phyloP scores from a whole-genome alignment of 352 stramenopile species.

The Phytophthora colocasiae region DNA sequence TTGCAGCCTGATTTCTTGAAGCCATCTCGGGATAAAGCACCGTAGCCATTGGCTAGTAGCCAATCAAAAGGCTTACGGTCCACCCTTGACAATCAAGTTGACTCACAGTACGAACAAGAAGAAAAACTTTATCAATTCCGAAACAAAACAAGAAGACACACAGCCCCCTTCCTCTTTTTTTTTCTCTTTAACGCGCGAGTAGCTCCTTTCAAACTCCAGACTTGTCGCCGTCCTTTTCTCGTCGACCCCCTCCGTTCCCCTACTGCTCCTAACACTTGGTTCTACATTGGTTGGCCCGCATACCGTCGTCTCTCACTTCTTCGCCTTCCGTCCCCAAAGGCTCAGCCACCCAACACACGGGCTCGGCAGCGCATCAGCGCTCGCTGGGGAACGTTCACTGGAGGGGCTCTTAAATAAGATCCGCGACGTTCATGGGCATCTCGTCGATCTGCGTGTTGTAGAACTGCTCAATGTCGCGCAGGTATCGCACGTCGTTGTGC shows the following conservation, averaged over 20 bases:
- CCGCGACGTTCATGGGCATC: constrained; percentile 99
- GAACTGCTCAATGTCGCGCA: constrained; percentile 99
- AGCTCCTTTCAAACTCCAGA: constrained; percentile 12
- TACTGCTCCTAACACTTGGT: constrained; percentile 46
- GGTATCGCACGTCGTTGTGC: constrained; percentile 98
- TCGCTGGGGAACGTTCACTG: constrained; percentile 33
- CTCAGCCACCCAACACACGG: constrained; percentile 4
- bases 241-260: constrained; percentile 41
- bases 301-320: constrained; percentile 42
- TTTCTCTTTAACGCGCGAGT: constrained; percentile 23
- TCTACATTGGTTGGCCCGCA: constrained; percentile 43
- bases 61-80: constrained; percentile 24
- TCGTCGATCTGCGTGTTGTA: constrained; percentile 99
- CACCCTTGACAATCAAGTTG: background rate
- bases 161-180: constrained; percentile 37
- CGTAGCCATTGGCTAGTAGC: no score
- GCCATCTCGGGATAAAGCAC: constrained; percentile 20
- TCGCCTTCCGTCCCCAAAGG: constrained; percentile 32
- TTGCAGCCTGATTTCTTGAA: constrained; percentile 36
- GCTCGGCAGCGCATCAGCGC: constrained; percentile 15
- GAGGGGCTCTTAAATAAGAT: constrained; percentile 96
- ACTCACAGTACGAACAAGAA: background rate
- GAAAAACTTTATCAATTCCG: background rate
- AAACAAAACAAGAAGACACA: constrained; percentile 53
- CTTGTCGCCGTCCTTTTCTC: constrained; percentile 23